Base-by-base conservation (phyloP, 805 yeast genomes). In the Yarrowia bubula region DNA sequence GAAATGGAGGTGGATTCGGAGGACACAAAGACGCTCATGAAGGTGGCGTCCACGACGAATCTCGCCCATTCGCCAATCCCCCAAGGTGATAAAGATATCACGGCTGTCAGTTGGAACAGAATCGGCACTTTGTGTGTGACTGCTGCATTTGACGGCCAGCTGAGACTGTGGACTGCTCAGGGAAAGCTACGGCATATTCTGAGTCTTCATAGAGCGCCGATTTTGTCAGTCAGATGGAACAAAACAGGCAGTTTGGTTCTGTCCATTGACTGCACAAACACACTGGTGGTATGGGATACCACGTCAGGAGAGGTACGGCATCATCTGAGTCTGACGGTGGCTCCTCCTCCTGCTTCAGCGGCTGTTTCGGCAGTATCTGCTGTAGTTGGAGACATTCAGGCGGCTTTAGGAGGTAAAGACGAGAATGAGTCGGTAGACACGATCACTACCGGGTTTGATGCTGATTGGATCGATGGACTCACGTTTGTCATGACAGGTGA, bases 151-250 rank as follows among this genome's bases (percentile, higher is more conserved):
- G 81, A 81, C 70, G 97, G 97, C 13, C 93, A 88, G 70, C 70
- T 92, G 8, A 77, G 93, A 65, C 78, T 89, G n/a, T 92, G 96
- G 96, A 82, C 86, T 10, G 79, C 83, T 0, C 87, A 84, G 53
- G 96, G 96, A 0, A 80, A 82, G 35, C 77, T 90, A 42, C 78
- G 83, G 66, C 86, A 85, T 60, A 81, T 83, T 1, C 74, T 86
- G 69, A 43, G 70, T 31, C 72, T 81, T 41, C 89, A 86, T 69
- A 78, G 79, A 48, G 74, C 83, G 1, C 84, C 92, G 0, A 80
- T 91, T 0, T 70, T 85, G 9, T 72, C 79, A 1, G 75, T 88
- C 4, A 73, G 78, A 64, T 91, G 96, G 96, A 86, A 84, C 66
- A 74, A 76, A 8, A 76, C 80, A 15, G 85, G 87, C 2, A 77